Percentiles rank a stretch among this genome's conserved stretches.
These are phyloP conservation scores for Syzygium oleosum DNA, from an alignment of 345 rosid species.

Conservation along the genomic window DNA sequence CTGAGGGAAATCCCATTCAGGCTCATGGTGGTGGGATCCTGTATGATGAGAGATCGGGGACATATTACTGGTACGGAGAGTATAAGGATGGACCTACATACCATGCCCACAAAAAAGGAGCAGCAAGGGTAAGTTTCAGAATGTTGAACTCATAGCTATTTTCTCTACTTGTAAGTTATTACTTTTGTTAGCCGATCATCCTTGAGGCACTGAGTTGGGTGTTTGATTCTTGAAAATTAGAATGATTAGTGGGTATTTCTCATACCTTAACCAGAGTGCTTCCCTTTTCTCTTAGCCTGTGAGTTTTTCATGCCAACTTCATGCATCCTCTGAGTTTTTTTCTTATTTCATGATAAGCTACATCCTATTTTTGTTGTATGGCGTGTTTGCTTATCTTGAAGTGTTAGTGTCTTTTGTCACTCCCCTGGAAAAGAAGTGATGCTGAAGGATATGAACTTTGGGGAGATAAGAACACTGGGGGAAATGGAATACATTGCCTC, in stretches of 20 bases:
- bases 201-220: neutral
- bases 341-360: neutral
- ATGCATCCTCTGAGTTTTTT: neutral
- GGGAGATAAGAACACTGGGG: neutral
- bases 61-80: slow-evolving; percentile 90
- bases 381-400: neutral
- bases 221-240: neutral
- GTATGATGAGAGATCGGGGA: slow-evolving; percentile 45
- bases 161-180: neutral
- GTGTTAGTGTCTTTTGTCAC: neutral
- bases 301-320: neutral
- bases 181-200: neutral
- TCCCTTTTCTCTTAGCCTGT: neutral
- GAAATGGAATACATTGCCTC: neutral
- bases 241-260: neutral
- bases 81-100: slow-evolving; percentile 94
- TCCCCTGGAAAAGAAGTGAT: neutral
- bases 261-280: neutral
- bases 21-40: slow-evolving; percentile 88
- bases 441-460: neutral
- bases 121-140: slow-evolving; percentile 64
- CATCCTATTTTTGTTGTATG: neutral
- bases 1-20: slow-evolving; percentile 84
- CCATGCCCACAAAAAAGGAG: slow-evolving; percentile 68
- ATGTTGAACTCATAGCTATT: neutral